Base-by-base conservation (phyloP, 164 flowering plant genomes). In the Akebia trifoliata region DNA sequence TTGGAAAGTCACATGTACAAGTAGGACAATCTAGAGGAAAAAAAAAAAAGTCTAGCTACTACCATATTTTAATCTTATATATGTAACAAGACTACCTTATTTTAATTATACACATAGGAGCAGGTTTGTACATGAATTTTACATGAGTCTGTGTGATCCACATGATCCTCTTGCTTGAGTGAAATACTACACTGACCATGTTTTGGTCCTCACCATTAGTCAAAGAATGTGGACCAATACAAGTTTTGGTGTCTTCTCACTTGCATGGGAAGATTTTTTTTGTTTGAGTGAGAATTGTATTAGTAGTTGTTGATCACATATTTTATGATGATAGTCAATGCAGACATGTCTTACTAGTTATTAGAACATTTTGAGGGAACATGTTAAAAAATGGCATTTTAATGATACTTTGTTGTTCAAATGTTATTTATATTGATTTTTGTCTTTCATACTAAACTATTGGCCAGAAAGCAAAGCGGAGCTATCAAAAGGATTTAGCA, bases 401-500 rank as follows among this genome's bases (percentile, higher is more conserved):
- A 14, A 12, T 47, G 32, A 9, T 49, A 7, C 36, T 34, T 25
- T 24, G 14, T 4, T 28, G 9, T 35, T 31, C 30, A 15, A 12
- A 21, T 22, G 42, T 21, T 54, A 18, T 1, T 32, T 29, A 25
- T 51, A 37, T 50, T 45, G 22, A 42, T 54, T 46, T 48, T 8
- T 54, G 52, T 42, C 40, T 49, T 43, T 39, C 10, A 34, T 63
- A 11, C 22, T 17, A 6, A 49, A 18, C 10, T 65, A 12, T 54
- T 20, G 65, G 11, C 30, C 77, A 92, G 96, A 90, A 90, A 93
- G 98, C 98, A 22, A 78, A 69, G 44, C 85, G 86, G 40, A 93
- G 97, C 72, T 93, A 87, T 79, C 88, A 89, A 72, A 90, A 89
- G 74, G 98, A 93, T 71, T 44, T 90, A 49, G 84, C 81, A 34